phyloP scores from a whole-genome alignment of 1,284 basidiomycete genomes.

The Trichosporon sp. region DNA sequence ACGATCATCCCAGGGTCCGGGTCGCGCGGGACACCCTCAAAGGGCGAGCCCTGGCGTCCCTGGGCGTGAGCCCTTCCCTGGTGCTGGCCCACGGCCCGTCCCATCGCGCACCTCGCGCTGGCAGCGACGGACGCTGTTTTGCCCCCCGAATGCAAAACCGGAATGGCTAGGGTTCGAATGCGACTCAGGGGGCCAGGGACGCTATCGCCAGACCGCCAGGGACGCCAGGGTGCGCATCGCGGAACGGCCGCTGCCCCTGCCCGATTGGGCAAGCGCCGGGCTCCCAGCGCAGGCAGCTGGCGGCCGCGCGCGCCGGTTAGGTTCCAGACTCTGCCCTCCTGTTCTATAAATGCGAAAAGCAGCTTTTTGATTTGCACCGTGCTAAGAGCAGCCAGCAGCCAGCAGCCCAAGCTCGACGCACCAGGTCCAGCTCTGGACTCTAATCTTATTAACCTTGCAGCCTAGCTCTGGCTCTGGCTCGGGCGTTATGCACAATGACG shows the following conservation, averaged over 20 bases:
- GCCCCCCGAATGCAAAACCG: not conserved
- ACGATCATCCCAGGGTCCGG: slow-evolving; percentile 1
- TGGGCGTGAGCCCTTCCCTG: not conserved
- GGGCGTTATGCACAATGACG: not conserved
- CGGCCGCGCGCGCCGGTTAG: not conserved
- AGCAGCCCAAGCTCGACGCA: not conserved
- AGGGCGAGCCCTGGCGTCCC: not conserved
- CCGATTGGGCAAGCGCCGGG: not conserved
- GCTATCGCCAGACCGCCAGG: not conserved
- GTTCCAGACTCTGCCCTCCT: not conserved
- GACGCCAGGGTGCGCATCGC: not conserved
- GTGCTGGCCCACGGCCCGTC: too few species aligned
- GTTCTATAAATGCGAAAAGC: not conserved
- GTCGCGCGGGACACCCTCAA: slow-evolving; percentile 1
- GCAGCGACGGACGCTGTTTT: too few species aligned
- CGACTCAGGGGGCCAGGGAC: not conserved
- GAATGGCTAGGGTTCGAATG: not conserved
- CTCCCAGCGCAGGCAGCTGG: not conserved
- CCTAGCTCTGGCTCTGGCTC: too few species aligned
- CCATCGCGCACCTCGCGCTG: too few species aligned
- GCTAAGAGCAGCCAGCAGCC: not conserved
- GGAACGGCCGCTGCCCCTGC: not conserved
- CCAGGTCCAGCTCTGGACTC: not conserved
- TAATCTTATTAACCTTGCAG: not conserved
- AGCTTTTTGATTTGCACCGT: not conserved